Base-by-base conservation (phyloP, 495 filamentous ascomycete species). In the Symbiotaphrina buchneri region DNA sequence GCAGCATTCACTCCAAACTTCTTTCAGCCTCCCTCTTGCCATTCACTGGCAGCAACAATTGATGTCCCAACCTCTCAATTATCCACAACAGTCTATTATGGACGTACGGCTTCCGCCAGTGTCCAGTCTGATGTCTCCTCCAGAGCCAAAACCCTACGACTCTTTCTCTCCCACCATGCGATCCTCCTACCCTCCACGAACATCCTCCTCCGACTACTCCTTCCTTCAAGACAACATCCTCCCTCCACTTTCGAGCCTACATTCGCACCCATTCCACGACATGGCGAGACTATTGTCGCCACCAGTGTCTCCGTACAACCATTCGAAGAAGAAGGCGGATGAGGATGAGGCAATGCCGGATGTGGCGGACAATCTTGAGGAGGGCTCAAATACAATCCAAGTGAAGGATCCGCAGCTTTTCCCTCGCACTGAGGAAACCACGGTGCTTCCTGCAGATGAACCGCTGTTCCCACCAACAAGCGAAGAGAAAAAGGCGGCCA, bases 351-450 rank as follows among this genome's bases (percentile, higher is more conserved):
- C n/a, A n/a, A n/a, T n/a, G n/a, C n/a, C n/a, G n/a, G n/a, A n/a
- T n/a, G n/a, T n/a, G n/a, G n/a, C n/a, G n/a, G n/a, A n/a, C n/a
- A n/a, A n/a, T n/a, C n/a, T n/a, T n/a, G n/a, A n/a, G n/a, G n/a
- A n/a, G n/a, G n/a, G n/a, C n/a, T n/a, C n/a, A n/a, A n/a, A n/a
- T n/a, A n/a, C n/a, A n/a, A n/a, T n/a, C n/a, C n/a, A n/a, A n/a
- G n/a, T 55, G 11, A 58, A 58, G 35, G 72, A 76, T 35, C 70
- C 70, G 10, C 58, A 73, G 18, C 57, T 76, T 15, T 76, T 65
- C 38, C 62, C 70, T 31, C 47, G 50, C 36, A 53, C 49, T 38
- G 56, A 59, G 13, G 51, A 59, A 28, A 22, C 45, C 18, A 42
- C 51, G 19, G 48, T 53, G 27, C 49, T 52, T 41, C 43, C 56